A percentile compares a stretch with the other conserved stretches of the same genome.
These are phyloP conservation scores for Coemansia sp. DNA, from an alignment of 192 early-diverging fungal species.

Conservation along the genomic window DNA sequence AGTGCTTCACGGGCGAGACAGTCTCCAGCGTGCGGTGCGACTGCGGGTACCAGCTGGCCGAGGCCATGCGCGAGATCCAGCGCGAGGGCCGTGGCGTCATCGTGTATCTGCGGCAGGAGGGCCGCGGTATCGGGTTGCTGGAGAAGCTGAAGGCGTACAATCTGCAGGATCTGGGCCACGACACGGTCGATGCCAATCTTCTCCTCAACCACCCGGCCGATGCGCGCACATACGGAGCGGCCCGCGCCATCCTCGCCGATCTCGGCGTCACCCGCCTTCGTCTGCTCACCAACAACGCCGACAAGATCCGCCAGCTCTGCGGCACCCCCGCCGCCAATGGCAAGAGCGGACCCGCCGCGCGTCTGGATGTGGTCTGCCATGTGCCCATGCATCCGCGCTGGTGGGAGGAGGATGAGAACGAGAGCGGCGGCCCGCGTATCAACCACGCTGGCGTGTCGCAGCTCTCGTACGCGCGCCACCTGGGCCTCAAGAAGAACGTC, in stretches of 20 bases:
- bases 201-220: slow-evolving; percentile 89
- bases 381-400: slow-evolving; percentile 89
- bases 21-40: slow-evolving; percentile 90
- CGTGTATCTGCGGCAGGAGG: slow-evolving; percentile 95
- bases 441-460: slow-evolving; percentile 22
- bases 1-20: slow-evolving; percentile 97
- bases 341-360: slow-evolving; percentile 26
- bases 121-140: slow-evolving; percentile 89
- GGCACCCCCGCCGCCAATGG: slow-evolving; percentile 22
- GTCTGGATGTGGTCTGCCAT: slow-evolving; percentile 74
- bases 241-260: slow-evolving; percentile 85
- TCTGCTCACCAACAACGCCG: slow-evolving; percentile 93
- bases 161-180: slow-evolving; percentile 92
- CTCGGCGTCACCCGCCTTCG: slow-evolving; percentile 72
- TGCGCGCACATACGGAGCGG: slow-evolving; percentile 90
- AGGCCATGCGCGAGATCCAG: slow-evolving; percentile 88
- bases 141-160: slow-evolving; percentile 98
- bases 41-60: slow-evolving; percentile 92
- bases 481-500: slow-evolving; percentile 26
- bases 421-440: slow-evolving; percentile 14
- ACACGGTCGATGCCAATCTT: slow-evolving; percentile 91
- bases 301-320: slow-evolving; percentile 85
- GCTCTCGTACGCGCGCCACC: slow-evolving; percentile 36
- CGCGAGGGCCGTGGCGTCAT: slow-evolving; percentile 86
- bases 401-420: slow-evolving; percentile 60